These are phyloP conservation scores for Fusarium sp. DNA, from an alignment of 2,329 filamentous ascomycete species.

Conservation along the genomic window DNA sequence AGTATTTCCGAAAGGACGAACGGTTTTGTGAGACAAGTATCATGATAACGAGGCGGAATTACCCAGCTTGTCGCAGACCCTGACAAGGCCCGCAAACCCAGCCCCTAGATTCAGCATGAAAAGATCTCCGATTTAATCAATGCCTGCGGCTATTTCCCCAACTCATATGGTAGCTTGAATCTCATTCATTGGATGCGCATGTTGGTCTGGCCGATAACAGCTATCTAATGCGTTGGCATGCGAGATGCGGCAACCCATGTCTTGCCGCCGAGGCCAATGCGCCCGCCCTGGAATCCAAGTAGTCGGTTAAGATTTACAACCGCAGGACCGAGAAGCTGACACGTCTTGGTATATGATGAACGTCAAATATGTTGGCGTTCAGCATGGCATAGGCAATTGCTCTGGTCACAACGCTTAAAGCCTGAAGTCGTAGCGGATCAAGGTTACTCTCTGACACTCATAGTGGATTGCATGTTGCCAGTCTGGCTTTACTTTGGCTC, in stretches of 20 bases:
- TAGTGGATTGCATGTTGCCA: slow-evolving; percentile 38
- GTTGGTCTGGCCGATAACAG: slow-evolving; percentile 17
- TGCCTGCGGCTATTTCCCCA: slow-evolving; percentile 19
- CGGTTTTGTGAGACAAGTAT: slow-evolving; percentile 2
- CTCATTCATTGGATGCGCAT: slow-evolving; percentile 15
- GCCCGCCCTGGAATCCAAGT: slow-evolving; percentile 40
- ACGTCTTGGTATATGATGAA: neutral
- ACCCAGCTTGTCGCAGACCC: slow-evolving; percentile 19
- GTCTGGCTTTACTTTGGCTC: slow-evolving; percentile 22
- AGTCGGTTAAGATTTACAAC: slow-evolving; percentile 27
- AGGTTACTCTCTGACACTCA: slow-evolving; percentile 14
- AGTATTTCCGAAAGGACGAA: slow-evolving; percentile 19
- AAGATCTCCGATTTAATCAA: slow-evolving; percentile 24
- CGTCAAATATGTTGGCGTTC: neutral
- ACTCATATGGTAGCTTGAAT: slow-evolving; percentile 8
- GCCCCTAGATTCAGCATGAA: slow-evolving; percentile 27
- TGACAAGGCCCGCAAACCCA: slow-evolving; percentile 21
- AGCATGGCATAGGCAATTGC: neutral
- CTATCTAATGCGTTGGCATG: slow-evolving; percentile 32
- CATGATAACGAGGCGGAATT: slow-evolving; percentile 17
- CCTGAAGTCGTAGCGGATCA: neutral
- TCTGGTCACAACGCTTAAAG: neutral
- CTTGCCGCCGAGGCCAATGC: slow-evolving; percentile 38
- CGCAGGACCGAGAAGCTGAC: slow-evolving; percentile 16
- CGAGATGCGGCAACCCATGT: slow-evolving; percentile 34